Evolutionary conservation across 768 basidiomycete species (phyloP).

Genomic region (Boletus sensibilis): DNA sequence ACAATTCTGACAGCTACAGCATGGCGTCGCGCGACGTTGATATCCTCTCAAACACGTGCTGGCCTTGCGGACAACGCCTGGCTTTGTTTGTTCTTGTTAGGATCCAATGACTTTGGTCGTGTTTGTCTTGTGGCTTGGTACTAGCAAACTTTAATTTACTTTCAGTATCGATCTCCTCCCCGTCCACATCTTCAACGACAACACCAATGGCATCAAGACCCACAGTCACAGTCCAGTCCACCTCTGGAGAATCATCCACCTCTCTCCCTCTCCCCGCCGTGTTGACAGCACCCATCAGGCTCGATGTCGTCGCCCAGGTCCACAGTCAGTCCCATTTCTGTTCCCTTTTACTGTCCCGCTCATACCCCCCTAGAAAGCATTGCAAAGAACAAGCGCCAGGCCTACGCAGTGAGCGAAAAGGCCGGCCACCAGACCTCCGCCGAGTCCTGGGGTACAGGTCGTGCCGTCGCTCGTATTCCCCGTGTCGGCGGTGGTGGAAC

Average conservation of each 20-base stretch:
- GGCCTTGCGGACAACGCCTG: conserved; percentile 29
- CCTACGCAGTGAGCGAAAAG: conserved; percentile 95
- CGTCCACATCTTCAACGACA: conserved; percentile 18
- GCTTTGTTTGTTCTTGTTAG: conserved; percentile 31
- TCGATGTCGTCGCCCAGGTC: conserved; percentile 97
- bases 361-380: conserved; percentile 71
- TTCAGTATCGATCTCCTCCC: conserved; percentile 25
- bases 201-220: conserved; percentile 85
- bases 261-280: conserved; percentile 95
- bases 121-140: conserved; percentile 31
- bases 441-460: conserved; percentile 99
- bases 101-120: conserved; percentile 10
- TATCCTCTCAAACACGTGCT: conserved; percentile 33
- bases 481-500: conserved; percentile 99
- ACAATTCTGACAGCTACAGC: conserved; percentile 5
- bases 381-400: conserved; percentile 96
- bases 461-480: conserved; percentile 99
- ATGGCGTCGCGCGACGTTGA: conserved; percentile 18
- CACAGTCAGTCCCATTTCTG: conserved; percentile 79
- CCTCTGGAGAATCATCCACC: conserved; percentile 81
- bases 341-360: not conserved
- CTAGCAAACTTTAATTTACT: conserved; percentile 25
- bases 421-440: conserved; percentile 99
- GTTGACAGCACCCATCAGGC: conserved; percentile 95
- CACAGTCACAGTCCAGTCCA: conserved; percentile 80